Evolutionary conservation across 805 yeast genomes (phyloP).

Genomic region (Teunomyces stri): DNA sequence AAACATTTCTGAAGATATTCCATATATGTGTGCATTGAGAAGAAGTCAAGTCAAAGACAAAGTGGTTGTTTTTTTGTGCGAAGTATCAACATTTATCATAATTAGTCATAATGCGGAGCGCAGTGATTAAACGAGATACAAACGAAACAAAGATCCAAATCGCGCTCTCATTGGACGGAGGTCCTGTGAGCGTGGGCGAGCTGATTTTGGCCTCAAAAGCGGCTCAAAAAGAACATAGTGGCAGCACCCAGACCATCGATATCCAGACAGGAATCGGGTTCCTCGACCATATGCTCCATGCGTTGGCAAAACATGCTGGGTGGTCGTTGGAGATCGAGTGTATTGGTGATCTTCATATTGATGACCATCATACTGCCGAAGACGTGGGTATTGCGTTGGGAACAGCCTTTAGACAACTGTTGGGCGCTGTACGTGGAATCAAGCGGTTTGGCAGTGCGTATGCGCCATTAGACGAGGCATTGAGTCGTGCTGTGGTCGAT

Average conservation of each 20-base stretch:
- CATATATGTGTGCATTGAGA: conserved; percentile 74
- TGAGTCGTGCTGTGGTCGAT: conserved; percentile 94
- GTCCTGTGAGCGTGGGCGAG: conserved; percentile 60
- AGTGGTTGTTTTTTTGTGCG: no score
- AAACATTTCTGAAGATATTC: conserved; percentile 78
- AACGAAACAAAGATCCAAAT: conserved; percentile 94
- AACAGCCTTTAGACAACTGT: conserved; percentile 79
- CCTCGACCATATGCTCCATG: conserved; percentile 96
- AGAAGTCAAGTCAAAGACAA: no score
- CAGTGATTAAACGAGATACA: conserved; percentile 65
- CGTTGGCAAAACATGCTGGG: conserved; percentile 93
- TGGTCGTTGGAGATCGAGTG: conserved; percentile 92
- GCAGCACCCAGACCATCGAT: conserved; percentile 56
- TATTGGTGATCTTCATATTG: conserved; percentile 91
- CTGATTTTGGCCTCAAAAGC: conserved; percentile 48
- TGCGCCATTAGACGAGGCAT: conserved; percentile 96
- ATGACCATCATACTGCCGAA: conserved; percentile 96
- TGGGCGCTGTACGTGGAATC: conserved; percentile 87
- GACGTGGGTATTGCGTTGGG: conserved; percentile 95
- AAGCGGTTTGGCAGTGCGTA: conserved; percentile 90
- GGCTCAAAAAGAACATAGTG: conserved; percentile 18
- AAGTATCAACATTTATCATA: no score
- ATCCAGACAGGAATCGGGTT: conserved; percentile 94
- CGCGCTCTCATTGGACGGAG: conserved; percentile 82
- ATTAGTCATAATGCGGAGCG: conserved; percentile 20